Conservation (phyloP, 1,284 basidiomycete species). For the Leccinum insolens region DNA sequence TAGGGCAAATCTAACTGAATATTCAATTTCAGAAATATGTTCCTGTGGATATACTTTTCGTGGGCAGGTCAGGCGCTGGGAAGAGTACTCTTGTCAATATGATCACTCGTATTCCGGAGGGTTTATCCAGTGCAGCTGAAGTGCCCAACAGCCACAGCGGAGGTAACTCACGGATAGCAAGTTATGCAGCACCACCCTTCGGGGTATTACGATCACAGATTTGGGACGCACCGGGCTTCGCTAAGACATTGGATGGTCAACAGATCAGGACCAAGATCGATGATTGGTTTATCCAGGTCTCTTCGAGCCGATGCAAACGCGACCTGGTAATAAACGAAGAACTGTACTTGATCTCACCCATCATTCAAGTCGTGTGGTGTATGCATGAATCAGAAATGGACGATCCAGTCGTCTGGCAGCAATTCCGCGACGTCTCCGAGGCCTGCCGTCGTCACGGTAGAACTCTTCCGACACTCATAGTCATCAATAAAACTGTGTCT, state of each 20-base stretch:
- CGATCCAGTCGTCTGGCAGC: background rate
- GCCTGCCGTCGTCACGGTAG: background rate
- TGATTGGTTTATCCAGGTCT: background rate
- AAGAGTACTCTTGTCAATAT: background rate
- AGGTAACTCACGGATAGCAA: background rate
- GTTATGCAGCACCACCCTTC: background rate
- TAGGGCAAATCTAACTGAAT: background rate
- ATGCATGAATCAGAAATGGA: background rate
- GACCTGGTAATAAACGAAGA: background rate
- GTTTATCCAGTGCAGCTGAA: background rate
- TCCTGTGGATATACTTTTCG: background rate
- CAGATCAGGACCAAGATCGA: background rate
- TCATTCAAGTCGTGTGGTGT: background rate
- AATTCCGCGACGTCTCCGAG: background rate
- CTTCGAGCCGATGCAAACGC: background rate
- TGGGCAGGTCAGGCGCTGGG: background rate
- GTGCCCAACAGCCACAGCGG: background rate
- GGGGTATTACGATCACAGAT: background rate
- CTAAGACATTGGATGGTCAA: background rate
- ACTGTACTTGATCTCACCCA: background rate
- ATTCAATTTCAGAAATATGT: background rate
- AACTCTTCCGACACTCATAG: background rate
- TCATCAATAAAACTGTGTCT: background rate
- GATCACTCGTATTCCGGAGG: background rate
- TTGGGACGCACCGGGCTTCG: background rate